Conservation (phyloP, 1,284 basidiomycete species). For the Quambalaria eucalypti region DNA sequence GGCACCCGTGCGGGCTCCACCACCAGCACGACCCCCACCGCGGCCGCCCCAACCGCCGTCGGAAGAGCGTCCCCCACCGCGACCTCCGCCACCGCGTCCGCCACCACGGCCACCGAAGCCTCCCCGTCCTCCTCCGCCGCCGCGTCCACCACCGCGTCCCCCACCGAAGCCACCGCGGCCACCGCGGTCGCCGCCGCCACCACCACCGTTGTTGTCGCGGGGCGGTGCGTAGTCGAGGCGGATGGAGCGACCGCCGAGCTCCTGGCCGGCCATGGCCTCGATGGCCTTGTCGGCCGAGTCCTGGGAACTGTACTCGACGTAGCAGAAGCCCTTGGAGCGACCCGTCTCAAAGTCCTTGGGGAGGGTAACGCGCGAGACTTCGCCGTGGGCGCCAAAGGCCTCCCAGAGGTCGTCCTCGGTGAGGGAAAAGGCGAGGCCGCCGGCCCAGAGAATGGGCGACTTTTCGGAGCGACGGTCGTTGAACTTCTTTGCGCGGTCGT, state of each 20-base stretch:
- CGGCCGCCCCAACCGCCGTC: conserved; percentile 5
- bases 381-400: conserved; percentile 79
- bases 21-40: conserved; percentile 2
- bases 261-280: conserved; percentile 60
- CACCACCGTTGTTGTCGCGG: conserved; percentile 55
- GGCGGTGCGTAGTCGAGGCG: conserved; percentile 86
- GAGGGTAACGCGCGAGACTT: conserved; percentile 77
- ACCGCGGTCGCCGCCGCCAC: conserved; percentile 6
- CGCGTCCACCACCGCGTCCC: conserved; percentile 5
- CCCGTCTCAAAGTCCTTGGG: conserved; percentile 89
- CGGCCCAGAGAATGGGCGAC: conserved; percentile 74
- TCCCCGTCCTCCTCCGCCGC: conserved; percentile 1
- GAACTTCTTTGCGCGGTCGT: conserved; percentile 69
- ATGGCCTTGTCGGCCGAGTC: conserved; percentile 75
- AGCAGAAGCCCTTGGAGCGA: conserved; percentile 88
- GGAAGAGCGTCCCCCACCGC: conserved; percentile 5
- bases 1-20: conserved; percentile 6
- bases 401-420: conserved; percentile 84
- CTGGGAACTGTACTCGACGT: conserved; percentile 81
- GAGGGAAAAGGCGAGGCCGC: conserved; percentile 73
- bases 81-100: conserved; percentile 1
- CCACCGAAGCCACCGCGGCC: conserved; percentile 6
- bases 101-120: background rate
- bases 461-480: conserved; percentile 56
- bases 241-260: conserved; percentile 72